Percentiles rank a stretch among this genome's conserved stretches.
phyloP scores from a whole-genome alignment of 2,329 filamentous ascomycete species.

The Epichloe uncinata region DNA sequence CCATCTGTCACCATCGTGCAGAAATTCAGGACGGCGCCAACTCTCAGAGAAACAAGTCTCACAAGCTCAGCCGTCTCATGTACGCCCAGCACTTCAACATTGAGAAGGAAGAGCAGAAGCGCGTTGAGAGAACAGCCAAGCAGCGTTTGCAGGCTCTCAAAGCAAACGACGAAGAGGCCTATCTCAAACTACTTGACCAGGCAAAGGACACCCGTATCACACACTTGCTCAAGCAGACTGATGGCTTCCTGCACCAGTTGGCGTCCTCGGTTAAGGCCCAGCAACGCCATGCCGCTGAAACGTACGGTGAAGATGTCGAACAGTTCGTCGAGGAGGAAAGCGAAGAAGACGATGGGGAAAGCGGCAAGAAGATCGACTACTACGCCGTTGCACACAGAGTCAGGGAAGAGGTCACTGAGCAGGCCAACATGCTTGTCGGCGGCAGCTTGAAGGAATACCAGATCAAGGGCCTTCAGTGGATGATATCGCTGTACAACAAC shows the following conservation, averaged over 20 bases:
- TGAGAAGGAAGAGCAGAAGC: constrained; percentile 98
- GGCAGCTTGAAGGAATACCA: constrained; percentile 95
- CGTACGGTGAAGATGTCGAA: constrained; percentile 54
- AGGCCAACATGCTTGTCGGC: constrained; percentile 78
- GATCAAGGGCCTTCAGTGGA: constrained; percentile 97
- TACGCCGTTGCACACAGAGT: constrained; percentile 95
- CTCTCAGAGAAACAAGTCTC: constrained; percentile 58
- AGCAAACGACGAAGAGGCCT: constrained; percentile 98
- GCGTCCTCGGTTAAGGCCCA: constrained; percentile 90
- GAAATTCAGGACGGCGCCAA: constrained; percentile 59
- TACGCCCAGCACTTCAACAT: constrained; percentile 83
- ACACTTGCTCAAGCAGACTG: constrained; percentile 89
- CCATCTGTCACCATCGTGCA: constrained; percentile 68
- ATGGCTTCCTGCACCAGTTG: constrained; percentile 92
- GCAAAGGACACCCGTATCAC: constrained; percentile 99
- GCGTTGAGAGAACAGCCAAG: constrained; percentile 93
- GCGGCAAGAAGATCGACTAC: constrained; percentile 83
- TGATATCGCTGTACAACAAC: constrained; percentile 99
- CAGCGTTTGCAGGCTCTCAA: constrained; percentile 98
- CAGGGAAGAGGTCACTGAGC: constrained; percentile 77
- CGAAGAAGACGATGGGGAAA: constrained; percentile 56
- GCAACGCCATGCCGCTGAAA: constrained; percentile 69
- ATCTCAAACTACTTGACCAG: constrained; percentile 93
- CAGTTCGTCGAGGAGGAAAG: constrained; percentile 47
- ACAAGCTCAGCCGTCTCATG: constrained; percentile 86